phyloP scores from a whole-genome alignment of 164 flowering plant genomes.

The Aristolochia fimbriata region DNA sequence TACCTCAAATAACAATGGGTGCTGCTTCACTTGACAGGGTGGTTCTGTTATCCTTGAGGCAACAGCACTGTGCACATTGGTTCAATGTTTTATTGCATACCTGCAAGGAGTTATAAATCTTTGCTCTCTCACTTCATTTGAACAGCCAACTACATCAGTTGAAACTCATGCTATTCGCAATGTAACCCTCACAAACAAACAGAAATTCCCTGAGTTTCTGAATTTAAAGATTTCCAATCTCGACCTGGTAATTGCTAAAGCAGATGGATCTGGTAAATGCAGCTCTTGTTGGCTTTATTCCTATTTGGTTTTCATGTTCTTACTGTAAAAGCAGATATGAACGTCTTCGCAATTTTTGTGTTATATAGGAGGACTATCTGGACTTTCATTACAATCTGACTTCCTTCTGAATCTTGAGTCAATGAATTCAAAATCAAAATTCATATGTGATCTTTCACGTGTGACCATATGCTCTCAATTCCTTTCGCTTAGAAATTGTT shows the following conservation, averaged over 20 bases:
- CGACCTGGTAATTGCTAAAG: conserved; percentile 38
- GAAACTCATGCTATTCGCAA: conserved; percentile 10
- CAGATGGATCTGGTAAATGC: conserved; percentile 48
- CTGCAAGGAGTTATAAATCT: conserved; percentile 17
- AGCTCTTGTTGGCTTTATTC: not conserved
- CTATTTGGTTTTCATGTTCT: not conserved
- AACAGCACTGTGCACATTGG: conserved; percentile 32
- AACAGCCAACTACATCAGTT: conserved; percentile 12
- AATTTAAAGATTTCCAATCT: conserved; percentile 33
- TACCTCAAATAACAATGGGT: conserved; percentile 7
- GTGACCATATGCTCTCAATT: conserved; percentile 44
- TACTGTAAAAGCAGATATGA: no score
- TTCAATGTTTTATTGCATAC: conserved; percentile 31
- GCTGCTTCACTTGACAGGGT: conserved; percentile 46
- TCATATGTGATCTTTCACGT: conserved; percentile 35
- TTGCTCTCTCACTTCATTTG: conserved; percentile 16
- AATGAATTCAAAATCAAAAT: conserved; percentile 26
- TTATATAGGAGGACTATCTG: conserved; percentile 46
- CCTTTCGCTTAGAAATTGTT: conserved; percentile 10
- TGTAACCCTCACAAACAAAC: conserved; percentile 10
- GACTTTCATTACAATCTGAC: conserved; percentile 45
- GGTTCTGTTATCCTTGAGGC: conserved; percentile 57
- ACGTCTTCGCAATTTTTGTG: not conserved
- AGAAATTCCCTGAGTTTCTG: conserved; percentile 28
- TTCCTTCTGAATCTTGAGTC: conserved; percentile 27